Percentiles rank a stretch among this genome's conserved stretches.
These are phyloP conservation scores for Metarhizium sp. DNA, from an alignment of 2,329 filamentous ascomycete genomes.

Conservation along the genomic window DNA sequence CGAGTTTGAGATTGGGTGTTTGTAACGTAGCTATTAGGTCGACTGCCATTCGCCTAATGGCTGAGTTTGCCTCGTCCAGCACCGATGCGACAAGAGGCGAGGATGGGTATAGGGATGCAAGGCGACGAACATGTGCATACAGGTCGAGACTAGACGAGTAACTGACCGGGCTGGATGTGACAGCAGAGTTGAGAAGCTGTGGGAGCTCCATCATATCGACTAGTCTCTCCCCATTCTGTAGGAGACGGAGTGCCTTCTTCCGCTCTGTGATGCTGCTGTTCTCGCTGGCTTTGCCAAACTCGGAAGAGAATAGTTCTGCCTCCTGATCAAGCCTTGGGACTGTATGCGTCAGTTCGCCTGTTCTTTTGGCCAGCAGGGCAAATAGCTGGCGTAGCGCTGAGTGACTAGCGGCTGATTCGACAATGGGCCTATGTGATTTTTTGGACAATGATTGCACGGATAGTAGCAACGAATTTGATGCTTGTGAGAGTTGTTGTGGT, in stretches of 20 bases:
- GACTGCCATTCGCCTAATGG: conserved; percentile 80
- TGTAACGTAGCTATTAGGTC: conserved; percentile 74
- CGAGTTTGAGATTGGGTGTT: conserved; percentile 72
- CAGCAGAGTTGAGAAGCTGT: conserved; percentile 71
- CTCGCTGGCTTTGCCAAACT: conserved; percentile 66
- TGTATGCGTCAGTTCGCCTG: conserved; percentile 56
- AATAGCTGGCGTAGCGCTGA: conserved; percentile 62
- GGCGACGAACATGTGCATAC: conserved; percentile 82
- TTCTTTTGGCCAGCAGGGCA: conserved; percentile 57
- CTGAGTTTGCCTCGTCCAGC: conserved; percentile 66
- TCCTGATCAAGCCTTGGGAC: conserved; percentile 73
- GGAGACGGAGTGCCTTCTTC: conserved; percentile 70
- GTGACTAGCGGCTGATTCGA: conserved; percentile 70
- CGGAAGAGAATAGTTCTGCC: conserved; percentile 70
- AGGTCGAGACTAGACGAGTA: conserved; percentile 87
- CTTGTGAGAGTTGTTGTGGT: conserved; percentile 68
- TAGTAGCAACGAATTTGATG: conserved; percentile 69
- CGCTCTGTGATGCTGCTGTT: conserved; percentile 63
- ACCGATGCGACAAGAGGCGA: conserved; percentile 69
- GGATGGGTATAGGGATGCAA: conserved; percentile 73
- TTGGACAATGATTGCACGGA: conserved; percentile 84
- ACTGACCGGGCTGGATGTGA: conserved; percentile 56
- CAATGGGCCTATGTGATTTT: conserved; percentile 76
- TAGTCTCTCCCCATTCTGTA: conserved; percentile 79
- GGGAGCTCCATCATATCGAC: conserved; percentile 89